phyloP scores from a whole-genome alignment of 2,329 filamentous ascomycete genomes.

The Pezicula radicicola region DNA sequence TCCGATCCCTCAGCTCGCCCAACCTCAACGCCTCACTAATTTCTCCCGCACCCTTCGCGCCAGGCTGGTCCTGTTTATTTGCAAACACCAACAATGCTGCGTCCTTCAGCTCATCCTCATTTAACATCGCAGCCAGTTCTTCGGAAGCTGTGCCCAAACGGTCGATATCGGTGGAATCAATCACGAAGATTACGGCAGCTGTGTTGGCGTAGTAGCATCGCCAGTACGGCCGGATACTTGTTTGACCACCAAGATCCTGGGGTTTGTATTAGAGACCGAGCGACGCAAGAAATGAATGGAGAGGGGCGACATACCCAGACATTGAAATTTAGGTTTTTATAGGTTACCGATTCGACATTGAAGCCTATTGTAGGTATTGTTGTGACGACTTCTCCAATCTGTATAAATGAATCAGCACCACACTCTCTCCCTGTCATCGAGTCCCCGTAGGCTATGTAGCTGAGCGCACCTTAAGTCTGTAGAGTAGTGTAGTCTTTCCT shows the following conservation, averaged over 20 bases:
- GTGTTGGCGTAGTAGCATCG: constrained; percentile 99
- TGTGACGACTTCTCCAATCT: constrained; percentile 98
- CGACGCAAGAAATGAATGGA: not conserved
- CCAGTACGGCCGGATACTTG: constrained; percentile 98
- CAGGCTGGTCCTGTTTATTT: constrained; percentile 98
- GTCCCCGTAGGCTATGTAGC: not conserved
- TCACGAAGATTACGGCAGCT: constrained; percentile 96
- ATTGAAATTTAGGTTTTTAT: constrained; percentile 98
- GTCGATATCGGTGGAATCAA: constrained; percentile 97
- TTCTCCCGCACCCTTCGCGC: constrained; percentile 92
- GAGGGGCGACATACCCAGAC: constrained; percentile 71
- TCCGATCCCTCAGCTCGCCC: constrained; percentile 88
- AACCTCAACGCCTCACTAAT: constrained; percentile 91
- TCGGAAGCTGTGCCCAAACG: constrained; percentile 89
- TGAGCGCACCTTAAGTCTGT: constrained; percentile 78
- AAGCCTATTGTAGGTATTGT: constrained; percentile 99
- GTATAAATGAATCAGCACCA: constrained; percentile 15
- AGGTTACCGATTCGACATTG: constrained; percentile 98
- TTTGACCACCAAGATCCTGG: constrained; percentile 92
- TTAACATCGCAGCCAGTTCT: constrained; percentile 91
- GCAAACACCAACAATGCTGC: constrained; percentile 92
- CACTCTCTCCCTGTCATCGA: not conserved
- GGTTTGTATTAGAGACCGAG: constrained; percentile 4
- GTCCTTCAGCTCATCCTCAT: constrained; percentile 94
- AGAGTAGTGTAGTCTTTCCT: constrained; percentile 94